Evolutionary conservation across 2,329 filamentous ascomycete species (phyloP), one percentile per base, ranked within the genome.

Genomic region (Alternaria gaisen): DNA sequence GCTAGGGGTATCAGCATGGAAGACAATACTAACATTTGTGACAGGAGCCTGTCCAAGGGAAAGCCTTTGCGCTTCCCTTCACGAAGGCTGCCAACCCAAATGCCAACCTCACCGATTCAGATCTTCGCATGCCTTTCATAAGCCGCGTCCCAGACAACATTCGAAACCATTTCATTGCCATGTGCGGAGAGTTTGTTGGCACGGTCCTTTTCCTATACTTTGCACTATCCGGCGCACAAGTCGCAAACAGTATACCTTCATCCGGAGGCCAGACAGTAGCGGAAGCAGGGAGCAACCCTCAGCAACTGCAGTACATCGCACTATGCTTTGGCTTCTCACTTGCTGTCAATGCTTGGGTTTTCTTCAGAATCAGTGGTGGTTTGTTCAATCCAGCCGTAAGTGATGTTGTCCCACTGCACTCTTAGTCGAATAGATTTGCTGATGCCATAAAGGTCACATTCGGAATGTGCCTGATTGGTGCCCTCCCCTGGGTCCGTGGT

Each of bases 171-270:
- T 61, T 69, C 32, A 55, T 68, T 30, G 64, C 66, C 43, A 68
- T 68, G 64, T 67, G 62, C 41, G 78, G 77, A 55, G 79, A 81
- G 50, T 80, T 73, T 46, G 77, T 80, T 14, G 79, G 79, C 18
- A 80, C 79, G 1, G 71, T 79, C 4, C 67, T 81, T 3, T 81
- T 81, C 60, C 69, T 81, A 10, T 80, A 71, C 69, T 77, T 81
- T 50, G 78, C 79, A 7, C 63, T 81, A 8, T 72, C 71, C 4
- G 79, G 77, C 9, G 74, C 77, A 3, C 78, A 80, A 47, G 76
- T 79, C 11, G 78, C 78, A n/a, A 80, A 80, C 63, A 77, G 58
- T 26, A 71, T 65, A 67, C 75, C 52, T 60, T 72, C 46, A 5
- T 46, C 60, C 5, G 55, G 52, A 14, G 64, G 63, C n/a, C 48